Base-by-base conservation (phyloP, 257 asterid genomes). In the Nicotiana noctiflora region DNA sequence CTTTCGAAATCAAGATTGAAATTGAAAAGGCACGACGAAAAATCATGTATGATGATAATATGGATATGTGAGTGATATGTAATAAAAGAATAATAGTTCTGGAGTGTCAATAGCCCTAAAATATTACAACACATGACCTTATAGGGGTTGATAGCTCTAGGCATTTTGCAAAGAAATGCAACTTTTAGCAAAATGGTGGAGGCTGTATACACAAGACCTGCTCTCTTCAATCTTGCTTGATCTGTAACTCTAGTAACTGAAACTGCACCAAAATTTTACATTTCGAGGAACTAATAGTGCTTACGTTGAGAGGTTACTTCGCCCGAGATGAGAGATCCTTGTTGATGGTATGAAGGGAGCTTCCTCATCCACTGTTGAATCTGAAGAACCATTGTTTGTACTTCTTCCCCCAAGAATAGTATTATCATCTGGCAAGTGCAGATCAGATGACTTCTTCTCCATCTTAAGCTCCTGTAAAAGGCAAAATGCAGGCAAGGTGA, bases 391-490 rank as follows among this genome's bases (percentile, higher is more conserved):
- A 51, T 80, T 83, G 49, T 86, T 82, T 25, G 79, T 82, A 61
- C 74, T 81, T 57, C 78, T 84, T 11, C 40, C 76, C 19, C 81
- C 81, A 65, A 76, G 84, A 64, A 61, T 81, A 49, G 82, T 68
- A 56, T 21, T 66, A 52, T 82, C 83, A 72, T 90, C 91, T 13
- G 93, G 87, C 72, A 29, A 84, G 76, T 76, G 88, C 44, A 92
- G 77, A 86, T 92, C 95, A 25, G 97, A 92, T n/a, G 91, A 88
- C 88, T 88, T 90, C 92, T 91, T 92, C 79, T 91, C 95, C 84
- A 92, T 81, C 89, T 91, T 88, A 80, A 87, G 82, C 65, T 91
- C 97, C 97, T 92, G 92, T 25, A 29, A 64, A 60, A 12, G 21
- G 49, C 21, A 0, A 46, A 63, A 0, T 65, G 0, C 63, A 32